phyloP scores from a whole-genome alignment of 192 early-diverging fungal species.

The Backusella sp. region DNA sequence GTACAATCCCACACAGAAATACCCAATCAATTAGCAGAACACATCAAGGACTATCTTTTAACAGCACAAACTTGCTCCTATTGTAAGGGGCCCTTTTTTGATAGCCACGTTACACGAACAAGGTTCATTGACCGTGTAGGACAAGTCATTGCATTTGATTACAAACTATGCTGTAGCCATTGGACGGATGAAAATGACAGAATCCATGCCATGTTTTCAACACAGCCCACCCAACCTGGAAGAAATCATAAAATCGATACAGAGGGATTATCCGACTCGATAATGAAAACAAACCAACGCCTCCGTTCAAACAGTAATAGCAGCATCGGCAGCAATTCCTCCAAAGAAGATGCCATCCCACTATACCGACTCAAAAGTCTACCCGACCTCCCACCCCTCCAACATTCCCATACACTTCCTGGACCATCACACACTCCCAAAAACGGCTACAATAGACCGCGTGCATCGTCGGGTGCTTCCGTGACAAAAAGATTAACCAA shows the following conservation, averaged over 20 bases:
- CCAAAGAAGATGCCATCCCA: not conserved
- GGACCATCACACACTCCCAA: not conserved
- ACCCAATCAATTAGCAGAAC: slow-evolving; percentile 43
- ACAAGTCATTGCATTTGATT: slow-evolving; percentile 57
- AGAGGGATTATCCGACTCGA: not conserved
- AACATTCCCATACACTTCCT: not conserved
- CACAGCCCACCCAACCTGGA: not conserved
- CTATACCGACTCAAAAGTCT: slow-evolving; percentile 9
- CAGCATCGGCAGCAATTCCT: not conserved
- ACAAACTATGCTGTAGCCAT: slow-evolving; percentile 70
- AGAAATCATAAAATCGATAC: not conserved
- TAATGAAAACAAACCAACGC: not conserved
- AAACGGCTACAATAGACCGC: not conserved
- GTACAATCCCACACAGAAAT: slow-evolving; percentile 64
- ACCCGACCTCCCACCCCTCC: slow-evolving; percentile 3
- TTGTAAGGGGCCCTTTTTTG: slow-evolving; percentile 80
- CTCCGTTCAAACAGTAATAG: slow-evolving; percentile 10
- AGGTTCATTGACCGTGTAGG: slow-evolving; percentile 57
- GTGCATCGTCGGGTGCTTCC: slow-evolving; percentile 8
- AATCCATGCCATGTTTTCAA: slow-evolving; percentile 53
- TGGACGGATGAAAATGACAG: slow-evolving; percentile 72
- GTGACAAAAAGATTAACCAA: slow-evolving; percentile 16
- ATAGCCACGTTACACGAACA: slow-evolving; percentile 53
- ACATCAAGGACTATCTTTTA: slow-evolving; percentile 67
- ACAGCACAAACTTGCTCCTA: slow-evolving; percentile 64